phyloP scores from a whole-genome alignment of 2,329 filamentous ascomycete species.

The Talaromyces sp. region DNA sequence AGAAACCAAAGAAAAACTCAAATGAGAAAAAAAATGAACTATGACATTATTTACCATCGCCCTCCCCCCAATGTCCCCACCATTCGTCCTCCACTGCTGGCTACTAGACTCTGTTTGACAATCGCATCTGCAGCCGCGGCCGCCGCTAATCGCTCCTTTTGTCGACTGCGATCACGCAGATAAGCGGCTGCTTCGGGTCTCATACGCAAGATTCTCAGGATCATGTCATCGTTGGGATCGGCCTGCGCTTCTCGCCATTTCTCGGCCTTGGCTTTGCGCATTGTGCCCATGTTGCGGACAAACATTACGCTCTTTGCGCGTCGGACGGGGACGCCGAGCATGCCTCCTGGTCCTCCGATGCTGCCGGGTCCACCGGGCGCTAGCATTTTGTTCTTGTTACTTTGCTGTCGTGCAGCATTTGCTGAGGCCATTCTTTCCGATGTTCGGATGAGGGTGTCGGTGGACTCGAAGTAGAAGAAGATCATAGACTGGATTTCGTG shows the following conservation, averaged over 20 bases:
- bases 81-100: conserved; percentile 56
- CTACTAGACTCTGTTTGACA: conserved; percentile 82
- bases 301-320: conserved; percentile 78
- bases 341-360: conserved; percentile 37
- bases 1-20: neutral
- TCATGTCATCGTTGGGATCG: conserved; percentile 97
- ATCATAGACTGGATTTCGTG: conserved; percentile 94
- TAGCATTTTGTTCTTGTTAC: conserved; percentile 65
- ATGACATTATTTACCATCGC: conserved; percentile 13
- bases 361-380: conserved; percentile 59
- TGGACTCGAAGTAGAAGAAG: conserved; percentile 97
- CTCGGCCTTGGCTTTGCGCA: conserved; percentile 93
- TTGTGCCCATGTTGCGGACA: conserved; percentile 88
- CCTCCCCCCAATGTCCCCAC: conserved; percentile 43
- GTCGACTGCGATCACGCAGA: conserved; percentile 82
- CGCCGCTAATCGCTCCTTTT: conserved; percentile 89
- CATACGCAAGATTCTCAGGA: conserved; percentile 91
- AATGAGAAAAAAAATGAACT: neutral
- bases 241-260: conserved; percentile 94
- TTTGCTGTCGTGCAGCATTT: conserved; percentile 74
- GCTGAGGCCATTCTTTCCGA: conserved; percentile 93
- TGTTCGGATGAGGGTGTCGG: conserved; percentile 87
- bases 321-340: conserved; percentile 52
- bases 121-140: conserved; percentile 90
- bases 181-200: conserved; percentile 84